A percentile compares a stretch with the other conserved stretches of the same genome.
These are phyloP conservation scores for Diaporthe helianthi DNA, from an alignment of 2,329 filamentous ascomycete genomes.

Conservation along the genomic window DNA sequence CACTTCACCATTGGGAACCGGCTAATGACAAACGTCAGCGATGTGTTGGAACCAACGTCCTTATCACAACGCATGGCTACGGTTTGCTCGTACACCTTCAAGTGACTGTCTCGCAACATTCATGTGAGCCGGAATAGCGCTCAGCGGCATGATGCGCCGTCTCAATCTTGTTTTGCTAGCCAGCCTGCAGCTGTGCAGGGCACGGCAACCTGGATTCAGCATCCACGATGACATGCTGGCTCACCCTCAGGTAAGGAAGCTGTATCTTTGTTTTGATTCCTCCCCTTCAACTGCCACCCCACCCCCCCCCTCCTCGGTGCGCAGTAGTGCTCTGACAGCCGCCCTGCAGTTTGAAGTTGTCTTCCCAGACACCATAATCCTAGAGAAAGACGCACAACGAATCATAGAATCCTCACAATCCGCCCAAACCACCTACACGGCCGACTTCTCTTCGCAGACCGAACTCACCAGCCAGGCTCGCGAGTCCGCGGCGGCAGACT, in stretches of 20 bases:
- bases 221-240: conserved; percentile 88
- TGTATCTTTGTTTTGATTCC: not conserved
- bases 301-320: not conserved
- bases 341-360: conserved; percentile 75
- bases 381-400: conserved; percentile 71
- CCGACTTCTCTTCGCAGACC: conserved; percentile 50
- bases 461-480: conserved; percentile 48
- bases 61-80: not conserved
- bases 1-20: conserved; percentile 36
- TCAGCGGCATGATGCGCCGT: conserved; percentile 58
- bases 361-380: conserved; percentile 76
- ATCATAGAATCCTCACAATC: conserved; percentile 56
- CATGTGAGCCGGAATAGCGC: conserved; percentile 45
- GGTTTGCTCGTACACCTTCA: conserved; percentile 4
- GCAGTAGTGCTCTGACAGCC: not conserved
- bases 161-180: conserved; percentile 53
- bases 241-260: conserved; percentile 75
- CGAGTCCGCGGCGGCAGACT: conserved; percentile 45
- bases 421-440: conserved; percentile 47
- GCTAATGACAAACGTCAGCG: conserved; percentile 29
- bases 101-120: conserved; percentile 33
- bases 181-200: conserved; percentile 52
- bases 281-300: no score
- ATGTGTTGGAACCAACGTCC: conserved; percentile 28
- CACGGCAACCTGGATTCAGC: conserved; percentile 71